phyloP scores from a whole-genome alignment of 441 rosid species.

The Cnidoscolus chayamansa region DNA sequence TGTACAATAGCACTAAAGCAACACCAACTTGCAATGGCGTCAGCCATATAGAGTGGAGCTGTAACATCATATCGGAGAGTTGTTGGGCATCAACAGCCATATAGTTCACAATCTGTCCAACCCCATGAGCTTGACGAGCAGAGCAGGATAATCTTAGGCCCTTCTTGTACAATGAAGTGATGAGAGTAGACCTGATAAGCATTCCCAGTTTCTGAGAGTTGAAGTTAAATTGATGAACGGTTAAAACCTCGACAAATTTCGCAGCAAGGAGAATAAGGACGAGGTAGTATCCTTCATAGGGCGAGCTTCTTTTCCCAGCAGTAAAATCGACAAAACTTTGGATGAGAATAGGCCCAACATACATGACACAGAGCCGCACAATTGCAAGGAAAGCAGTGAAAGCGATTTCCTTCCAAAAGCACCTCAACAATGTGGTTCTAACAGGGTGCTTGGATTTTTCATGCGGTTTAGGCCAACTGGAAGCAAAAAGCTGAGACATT shows the following conservation, averaged over 20 bases:
- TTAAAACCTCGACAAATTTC: conserved; percentile 71
- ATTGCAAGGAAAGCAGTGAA: conserved; percentile 78
- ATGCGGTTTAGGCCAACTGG: conserved; percentile 72
- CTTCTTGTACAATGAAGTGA: conserved; percentile 75
- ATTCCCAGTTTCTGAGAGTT: conserved; percentile 88
- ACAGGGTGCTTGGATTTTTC: conserved; percentile 65
- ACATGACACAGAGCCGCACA: conserved; percentile 66
- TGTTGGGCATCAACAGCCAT: conserved; percentile 98
- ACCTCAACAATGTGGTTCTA: conserved; percentile 63
- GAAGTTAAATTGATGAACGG: conserved; percentile 80
- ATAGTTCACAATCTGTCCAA: conserved; percentile 91
- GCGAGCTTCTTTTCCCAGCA: conserved; percentile 66
- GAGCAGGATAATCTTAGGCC: conserved; percentile 76
- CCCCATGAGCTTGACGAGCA: conserved; percentile 89
- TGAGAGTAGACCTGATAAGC: conserved; percentile 76
- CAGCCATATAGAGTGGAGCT: conserved; percentile 84
- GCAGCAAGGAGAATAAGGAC: conserved; percentile 64
- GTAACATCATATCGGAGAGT: conserved; percentile 94
- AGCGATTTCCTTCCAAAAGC: conserved; percentile 76
- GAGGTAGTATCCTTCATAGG: conserved; percentile 76
- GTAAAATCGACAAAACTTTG: conserved; percentile 79
- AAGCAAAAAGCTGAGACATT: conserved; percentile 57
- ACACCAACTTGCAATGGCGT: conserved; percentile 78
- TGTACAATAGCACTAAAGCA: conserved; percentile 63
- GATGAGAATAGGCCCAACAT: conserved; percentile 77